These are phyloP conservation scores for Alternaria novae-zelandiae DNA, from an alignment of 2,329 filamentous ascomycete species.

Conservation along the genomic window DNA sequence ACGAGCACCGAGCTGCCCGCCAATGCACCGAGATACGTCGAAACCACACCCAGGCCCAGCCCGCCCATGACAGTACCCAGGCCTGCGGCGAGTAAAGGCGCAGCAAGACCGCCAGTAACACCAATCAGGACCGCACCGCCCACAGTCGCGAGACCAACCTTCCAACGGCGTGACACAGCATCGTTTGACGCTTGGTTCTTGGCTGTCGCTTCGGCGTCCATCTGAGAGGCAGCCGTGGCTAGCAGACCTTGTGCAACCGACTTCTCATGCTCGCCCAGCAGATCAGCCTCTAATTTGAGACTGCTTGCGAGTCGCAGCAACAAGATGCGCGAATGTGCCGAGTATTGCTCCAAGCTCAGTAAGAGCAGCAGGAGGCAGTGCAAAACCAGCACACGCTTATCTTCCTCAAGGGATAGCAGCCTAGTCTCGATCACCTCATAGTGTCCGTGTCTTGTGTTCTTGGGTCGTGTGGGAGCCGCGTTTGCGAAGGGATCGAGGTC, in stretches of 20 bases:
- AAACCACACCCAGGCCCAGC: conserved; percentile 75
- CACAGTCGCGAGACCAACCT: conserved; percentile 84
- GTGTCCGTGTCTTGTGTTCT: conserved; percentile 20
- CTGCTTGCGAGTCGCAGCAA: conserved; percentile 74
- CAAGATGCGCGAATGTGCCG: conserved; percentile 72
- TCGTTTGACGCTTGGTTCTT: conserved; percentile 73
- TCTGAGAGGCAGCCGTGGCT: conserved; percentile 66
- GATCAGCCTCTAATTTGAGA: conserved; percentile 67
- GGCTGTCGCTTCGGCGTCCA: conserved; percentile 77
- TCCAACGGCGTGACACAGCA: conserved; percentile 69
- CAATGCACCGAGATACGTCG: conserved; percentile 77
- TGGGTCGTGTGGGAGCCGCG: neutral
- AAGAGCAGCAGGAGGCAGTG: conserved; percentile 74
- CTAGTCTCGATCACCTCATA: conserved; percentile 48
- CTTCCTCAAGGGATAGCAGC: conserved; percentile 43
- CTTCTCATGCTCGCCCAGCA: conserved; percentile 73
- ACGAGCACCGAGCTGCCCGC: conserved; percentile 80
- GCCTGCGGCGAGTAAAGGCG: conserved; percentile 76
- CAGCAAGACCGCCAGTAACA: conserved; percentile 77
- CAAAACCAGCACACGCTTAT: conserved; percentile 69
- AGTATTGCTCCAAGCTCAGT: conserved; percentile 77
- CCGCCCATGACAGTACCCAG: conserved; percentile 80
- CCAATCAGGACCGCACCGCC: conserved; percentile 84
- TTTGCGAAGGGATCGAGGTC: conserved; percentile 29
- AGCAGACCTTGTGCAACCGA: conserved; percentile 77